Evolutionary conservation across 257 asterid species (phyloP).

Genomic region (Fraxinus excelsior): DNA sequence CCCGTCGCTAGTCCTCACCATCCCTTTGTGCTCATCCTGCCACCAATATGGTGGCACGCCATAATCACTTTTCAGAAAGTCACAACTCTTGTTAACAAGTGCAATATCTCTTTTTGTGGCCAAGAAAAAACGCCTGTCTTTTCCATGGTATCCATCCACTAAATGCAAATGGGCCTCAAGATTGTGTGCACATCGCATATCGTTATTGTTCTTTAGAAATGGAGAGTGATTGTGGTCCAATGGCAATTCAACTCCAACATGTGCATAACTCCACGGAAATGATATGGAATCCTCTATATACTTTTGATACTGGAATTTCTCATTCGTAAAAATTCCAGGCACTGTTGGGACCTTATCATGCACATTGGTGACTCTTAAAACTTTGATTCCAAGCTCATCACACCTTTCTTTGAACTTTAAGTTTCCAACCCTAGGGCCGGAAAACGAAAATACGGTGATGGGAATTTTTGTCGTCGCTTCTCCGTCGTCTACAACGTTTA

Average conservation of each 20-base stretch:
- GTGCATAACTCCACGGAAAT: constrained; percentile 84
- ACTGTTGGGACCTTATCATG: constrained; percentile 71
- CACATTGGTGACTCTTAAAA: constrained; percentile 50
- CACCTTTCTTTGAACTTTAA: constrained; percentile 69
- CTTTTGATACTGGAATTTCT: constrained; percentile 61
- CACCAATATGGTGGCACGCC: constrained; percentile 74
- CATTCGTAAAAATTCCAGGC: constrained; percentile 71
- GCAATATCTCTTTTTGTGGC: constrained; percentile 60
- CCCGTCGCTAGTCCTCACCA: constrained; percentile 57
- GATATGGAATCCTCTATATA: constrained; percentile 41
- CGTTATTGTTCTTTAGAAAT: constrained; percentile 41
- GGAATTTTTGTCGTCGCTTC: constrained; percentile 41
- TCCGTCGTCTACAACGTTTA: constrained; percentile 42
- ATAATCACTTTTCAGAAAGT: constrained; percentile 51
- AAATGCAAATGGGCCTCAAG: constrained; percentile 73
- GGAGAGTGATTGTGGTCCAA: constrained; percentile 64
- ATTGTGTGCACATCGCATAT: constrained; percentile 54
- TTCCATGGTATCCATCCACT: constrained; percentile 69
- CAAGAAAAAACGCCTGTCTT: constrained; percentile 28
- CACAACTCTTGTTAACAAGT: constrained; percentile 63
- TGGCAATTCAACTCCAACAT: constrained; percentile 63
- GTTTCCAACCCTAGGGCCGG: constrained; percentile 75
- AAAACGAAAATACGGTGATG: constrained; percentile 53
- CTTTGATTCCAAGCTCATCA: constrained; percentile 61
- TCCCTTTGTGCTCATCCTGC: constrained; percentile 85